These are phyloP conservation scores for Ocimum tenuiflorum DNA, from an alignment of 257 asterid species.

Conservation along the genomic window DNA sequence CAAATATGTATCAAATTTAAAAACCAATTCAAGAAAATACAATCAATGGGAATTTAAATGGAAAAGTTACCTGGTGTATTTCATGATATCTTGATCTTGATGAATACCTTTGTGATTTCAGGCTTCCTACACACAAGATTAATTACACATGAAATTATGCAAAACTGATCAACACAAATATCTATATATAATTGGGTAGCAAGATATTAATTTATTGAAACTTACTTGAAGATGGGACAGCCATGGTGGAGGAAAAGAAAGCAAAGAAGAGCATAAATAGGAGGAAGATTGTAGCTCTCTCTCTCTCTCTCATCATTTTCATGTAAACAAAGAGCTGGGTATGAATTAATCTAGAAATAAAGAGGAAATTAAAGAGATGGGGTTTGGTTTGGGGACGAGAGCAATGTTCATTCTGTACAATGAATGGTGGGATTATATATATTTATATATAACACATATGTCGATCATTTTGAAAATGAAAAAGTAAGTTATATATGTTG, in stretches of 20 bases:
- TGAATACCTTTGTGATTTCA: conserved; percentile 14
- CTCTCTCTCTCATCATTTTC: conserved; percentile 20
- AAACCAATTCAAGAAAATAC: neutral
- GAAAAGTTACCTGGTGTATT: conserved; percentile 20
- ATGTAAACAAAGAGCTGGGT: neutral
- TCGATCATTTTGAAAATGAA: neutral
- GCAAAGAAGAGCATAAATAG: conserved; percentile 20
- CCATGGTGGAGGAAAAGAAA: conserved; percentile 14
- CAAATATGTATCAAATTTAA: neutral
- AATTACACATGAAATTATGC: neutral
- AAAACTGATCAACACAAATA: neutral
- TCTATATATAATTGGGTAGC: too few relatives aligned
- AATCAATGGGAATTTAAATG: neutral
- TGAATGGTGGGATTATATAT: neutral
- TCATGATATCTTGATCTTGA: conserved; percentile 17
- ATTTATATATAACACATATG: too few relatives aligned
- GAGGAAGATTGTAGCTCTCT: neutral
- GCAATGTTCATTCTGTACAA: neutral
- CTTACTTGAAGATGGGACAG: conserved; percentile 47
- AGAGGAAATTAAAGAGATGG: neutral
- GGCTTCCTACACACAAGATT: conserved; percentile 30
- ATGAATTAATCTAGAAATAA: neutral
- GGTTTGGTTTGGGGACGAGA: neutral
- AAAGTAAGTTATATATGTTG: neutral
- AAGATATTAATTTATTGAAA: neutral